Evolutionary conservation across 2,329 filamentous ascomycete species (phyloP), one percentile per base, ranked within the genome.

Genomic region (Shiraia bambusicola): DNA sequence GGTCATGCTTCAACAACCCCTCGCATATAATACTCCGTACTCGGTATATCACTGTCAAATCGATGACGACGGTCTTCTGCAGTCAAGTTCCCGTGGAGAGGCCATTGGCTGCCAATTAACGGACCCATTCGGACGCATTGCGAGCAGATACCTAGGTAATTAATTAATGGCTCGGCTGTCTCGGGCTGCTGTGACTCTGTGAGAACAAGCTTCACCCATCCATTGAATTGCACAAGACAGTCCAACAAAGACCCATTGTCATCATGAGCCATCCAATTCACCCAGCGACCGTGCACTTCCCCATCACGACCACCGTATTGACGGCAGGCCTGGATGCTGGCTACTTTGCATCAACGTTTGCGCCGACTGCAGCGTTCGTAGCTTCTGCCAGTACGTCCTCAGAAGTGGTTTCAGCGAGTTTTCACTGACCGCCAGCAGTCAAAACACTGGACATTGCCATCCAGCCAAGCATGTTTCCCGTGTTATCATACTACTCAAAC

Each of bases 201-300:
- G n/a, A n/a, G n/a, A n/a, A n/a, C n/a, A n/a, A n/a, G n/a, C n/a
- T n/a, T n/a, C n/a, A n/a, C 19, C 19, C 4, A 22, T 22, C 19
- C 19, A 22, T 22, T 22, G 19, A 22, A 8, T n/a, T 22, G 19
- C 8, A 22, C 8, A 5, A 22, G 19, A 22, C 19, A 5, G 8
- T 4, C 8, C 19, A 22, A 22, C 4, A 8, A 22, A 22, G 4
- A 22, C 19, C 8, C 8, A 34, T 25, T 27, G 16, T 17, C 42
- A 52, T 16, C 29, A 49, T 45, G 42, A 70, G 66, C 45, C 71
- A 73, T 50, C 73, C 74, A 38, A 56, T 64, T 29, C 73, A 76
- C 52, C 72, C 72, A 34, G 71, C 72, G 17, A 60, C 67, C 9
- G 71, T 76, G 31, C 74, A 76, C 59, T 74, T 73, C 56, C 73